Evolutionary conservation across 345 rosid genomes (phyloP).

Genomic region (Salix exigua): DNA sequence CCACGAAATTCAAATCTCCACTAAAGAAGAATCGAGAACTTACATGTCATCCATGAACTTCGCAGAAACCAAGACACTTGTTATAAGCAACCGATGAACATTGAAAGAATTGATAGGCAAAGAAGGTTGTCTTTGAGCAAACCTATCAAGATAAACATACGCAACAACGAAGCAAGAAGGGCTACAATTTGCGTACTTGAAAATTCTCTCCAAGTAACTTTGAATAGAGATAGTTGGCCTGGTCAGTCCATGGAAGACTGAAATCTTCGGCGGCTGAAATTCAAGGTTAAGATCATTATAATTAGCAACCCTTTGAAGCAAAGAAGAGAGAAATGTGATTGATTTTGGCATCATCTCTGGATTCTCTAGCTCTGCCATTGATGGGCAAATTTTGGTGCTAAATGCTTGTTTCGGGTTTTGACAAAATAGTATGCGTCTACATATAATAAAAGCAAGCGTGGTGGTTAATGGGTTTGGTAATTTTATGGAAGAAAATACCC

Average conservation of each 20-base stretch:
- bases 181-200: slow-evolving; percentile 88
- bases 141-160: slow-evolving; percentile 81
- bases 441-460: slow-evolving; percentile 25
- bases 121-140: slow-evolving; percentile 63
- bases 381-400: neutral
- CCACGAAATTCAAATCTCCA: neutral
- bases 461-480: slow-evolving; percentile 36
- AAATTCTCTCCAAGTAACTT: slow-evolving; percentile 68
- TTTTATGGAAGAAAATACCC: slow-evolving; percentile 10
- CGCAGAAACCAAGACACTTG: slow-evolving; percentile 82
- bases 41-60: slow-evolving; percentile 94
- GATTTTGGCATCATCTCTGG: slow-evolving; percentile 58
- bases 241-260: slow-evolving; percentile 71
- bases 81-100: slow-evolving; percentile 80
- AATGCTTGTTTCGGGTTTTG: neutral
- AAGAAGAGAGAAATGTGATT: slow-evolving; percentile 65
- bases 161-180: slow-evolving; percentile 83
- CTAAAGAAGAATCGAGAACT: slow-evolving; percentile 23
- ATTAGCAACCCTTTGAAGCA: slow-evolving; percentile 64
- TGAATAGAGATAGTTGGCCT: slow-evolving; percentile 77
- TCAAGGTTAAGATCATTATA: slow-evolving; percentile 50
- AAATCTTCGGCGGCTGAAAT: slow-evolving; percentile 46
- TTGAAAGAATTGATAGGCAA: slow-evolving; percentile 81
- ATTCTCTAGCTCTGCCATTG: slow-evolving; percentile 69
- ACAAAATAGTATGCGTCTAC: slow-evolving; percentile 2